These are phyloP conservation scores for Thamnidium elegans DNA, from an alignment of 192 early-diverging fungal species.

Conservation along the genomic window DNA sequence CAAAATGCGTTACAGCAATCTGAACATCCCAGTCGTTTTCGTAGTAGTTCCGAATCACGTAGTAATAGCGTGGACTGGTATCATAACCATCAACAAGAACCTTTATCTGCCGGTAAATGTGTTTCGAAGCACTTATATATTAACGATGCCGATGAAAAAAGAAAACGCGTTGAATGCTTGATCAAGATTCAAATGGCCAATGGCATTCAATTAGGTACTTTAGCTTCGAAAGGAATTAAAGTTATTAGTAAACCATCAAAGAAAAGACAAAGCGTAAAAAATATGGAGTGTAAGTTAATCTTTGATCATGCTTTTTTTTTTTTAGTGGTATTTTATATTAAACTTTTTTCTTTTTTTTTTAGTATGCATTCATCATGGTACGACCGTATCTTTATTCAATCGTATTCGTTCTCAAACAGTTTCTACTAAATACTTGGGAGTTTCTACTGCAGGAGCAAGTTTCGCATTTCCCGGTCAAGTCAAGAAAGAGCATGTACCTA, in stretches of 20 bases:
- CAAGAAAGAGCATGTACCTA: neutral
- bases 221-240: conserved; percentile 78
- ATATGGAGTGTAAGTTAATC: conserved; percentile 58
- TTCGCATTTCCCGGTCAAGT: conserved; percentile 31
- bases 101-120: conserved; percentile 61
- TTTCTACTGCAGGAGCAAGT: conserved; percentile 39
- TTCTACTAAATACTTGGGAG: conserved; percentile 82
- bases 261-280: conserved; percentile 83
- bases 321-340: neutral
- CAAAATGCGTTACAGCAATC: conserved; percentile 1
- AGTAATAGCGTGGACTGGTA: conserved; percentile 25
- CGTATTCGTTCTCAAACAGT: conserved; percentile 87
- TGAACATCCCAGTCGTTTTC: conserved; percentile 18
- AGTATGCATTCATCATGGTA: conserved; percentile 87
- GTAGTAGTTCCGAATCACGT: conserved; percentile 12
- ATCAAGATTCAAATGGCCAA: conserved; percentile 68
- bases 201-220: conserved; percentile 58
- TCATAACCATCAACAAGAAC: conserved; percentile 20
- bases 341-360: neutral
- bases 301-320: neutral
- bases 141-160: conserved; percentile 82
- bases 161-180: conserved; percentile 72
- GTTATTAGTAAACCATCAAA: conserved; percentile 92
- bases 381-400: conserved; percentile 85
- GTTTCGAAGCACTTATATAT: conserved; percentile 84